phyloP scores from a whole-genome alignment of 1,284 basidiomycete species.

The Ustilago lituana region DNA sequence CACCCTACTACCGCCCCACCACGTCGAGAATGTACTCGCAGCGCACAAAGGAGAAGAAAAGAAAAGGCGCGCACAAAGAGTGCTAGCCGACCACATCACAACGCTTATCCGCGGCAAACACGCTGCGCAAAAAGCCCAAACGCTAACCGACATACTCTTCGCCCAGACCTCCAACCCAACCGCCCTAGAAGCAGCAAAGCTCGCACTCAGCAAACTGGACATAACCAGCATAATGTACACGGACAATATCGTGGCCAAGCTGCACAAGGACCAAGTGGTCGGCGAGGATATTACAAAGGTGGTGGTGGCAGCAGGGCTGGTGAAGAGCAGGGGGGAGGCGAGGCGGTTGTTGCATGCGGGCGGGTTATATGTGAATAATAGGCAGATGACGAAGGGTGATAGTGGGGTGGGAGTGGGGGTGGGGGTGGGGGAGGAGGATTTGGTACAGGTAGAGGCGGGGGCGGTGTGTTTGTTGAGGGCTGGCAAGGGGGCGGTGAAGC shows the following conservation, averaged over 20 bases:
- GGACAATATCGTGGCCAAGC: neutral
- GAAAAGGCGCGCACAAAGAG: constrained; percentile 77
- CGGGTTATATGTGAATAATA: constrained; percentile 39
- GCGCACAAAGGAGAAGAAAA: constrained; percentile 74
- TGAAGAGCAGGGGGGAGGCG: constrained; percentile 28
- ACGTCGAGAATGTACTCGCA: constrained; percentile 74
- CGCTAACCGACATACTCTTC: constrained; percentile 75
- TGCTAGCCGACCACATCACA: constrained; percentile 86
- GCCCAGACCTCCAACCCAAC: neutral
- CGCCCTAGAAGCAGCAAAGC: constrained; percentile 69
- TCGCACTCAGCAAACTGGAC: neutral
- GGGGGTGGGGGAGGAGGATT: constrained; percentile 7
- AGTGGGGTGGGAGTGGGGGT: neutral
- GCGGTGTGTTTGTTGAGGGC: constrained; percentile 19
- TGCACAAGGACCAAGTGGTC: constrained; percentile 5
- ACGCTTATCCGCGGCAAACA: constrained; percentile 72
- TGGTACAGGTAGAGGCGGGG: neutral
- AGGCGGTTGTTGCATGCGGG: constrained; percentile 22
- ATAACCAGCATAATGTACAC: neutral
- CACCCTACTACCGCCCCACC: constrained; percentile 77
- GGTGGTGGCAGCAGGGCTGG: constrained; percentile 4
- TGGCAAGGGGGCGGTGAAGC: constrained; percentile 15
- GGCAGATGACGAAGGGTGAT: neutral
- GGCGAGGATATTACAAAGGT: constrained; percentile 8
- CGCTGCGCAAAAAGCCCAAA: constrained; percentile 69